phyloP scores from a whole-genome alignment of 2,329 filamentous ascomycete genomes.

The Parascedosporium putredinis region DNA sequence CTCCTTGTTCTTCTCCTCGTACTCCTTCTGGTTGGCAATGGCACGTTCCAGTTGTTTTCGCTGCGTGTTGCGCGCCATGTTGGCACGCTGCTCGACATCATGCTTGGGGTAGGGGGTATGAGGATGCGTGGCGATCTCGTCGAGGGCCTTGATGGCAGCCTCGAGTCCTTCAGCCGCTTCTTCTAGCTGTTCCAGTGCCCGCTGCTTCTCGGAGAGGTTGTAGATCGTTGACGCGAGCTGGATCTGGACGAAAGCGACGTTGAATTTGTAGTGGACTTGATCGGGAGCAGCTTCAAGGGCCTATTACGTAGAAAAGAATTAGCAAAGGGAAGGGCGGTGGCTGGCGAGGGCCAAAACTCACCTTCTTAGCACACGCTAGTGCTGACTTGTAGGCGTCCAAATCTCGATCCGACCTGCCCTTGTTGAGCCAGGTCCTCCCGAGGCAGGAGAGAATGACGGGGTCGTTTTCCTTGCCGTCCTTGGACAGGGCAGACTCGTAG shows the following conservation, averaged over 20 bases:
- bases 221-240: constrained; percentile 80
- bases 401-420: constrained; percentile 55
- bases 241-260: constrained; percentile 94
- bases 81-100: constrained; percentile 88
- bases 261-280: constrained; percentile 89
- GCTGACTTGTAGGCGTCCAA: constrained; percentile 47
- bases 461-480: constrained; percentile 64
- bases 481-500: constrained; percentile 77
- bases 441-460: constrained; percentile 74
- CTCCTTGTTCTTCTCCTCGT: constrained; percentile 85
- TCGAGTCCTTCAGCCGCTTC: constrained; percentile 72
- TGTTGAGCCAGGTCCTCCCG: constrained; percentile 77
- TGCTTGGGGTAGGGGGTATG: constrained; percentile 78
- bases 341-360: constrained; percentile 21
- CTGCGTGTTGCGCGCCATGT: constrained; percentile 94
- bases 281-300: constrained; percentile 71
- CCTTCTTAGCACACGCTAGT: constrained; percentile 53
- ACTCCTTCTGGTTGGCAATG: constrained; percentile 74
- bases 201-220: constrained; percentile 61
- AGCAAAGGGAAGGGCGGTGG: background rate
- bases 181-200: constrained; percentile 70
- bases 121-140: constrained; percentile 51
- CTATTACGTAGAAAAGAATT: constrained; percentile 26
- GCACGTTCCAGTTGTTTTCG: constrained; percentile 82
- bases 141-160: constrained; percentile 65